These are phyloP conservation scores for Gracilaria gracilis DNA, from an alignment of 23 red algal genomes.

Conservation along the genomic window DNA sequence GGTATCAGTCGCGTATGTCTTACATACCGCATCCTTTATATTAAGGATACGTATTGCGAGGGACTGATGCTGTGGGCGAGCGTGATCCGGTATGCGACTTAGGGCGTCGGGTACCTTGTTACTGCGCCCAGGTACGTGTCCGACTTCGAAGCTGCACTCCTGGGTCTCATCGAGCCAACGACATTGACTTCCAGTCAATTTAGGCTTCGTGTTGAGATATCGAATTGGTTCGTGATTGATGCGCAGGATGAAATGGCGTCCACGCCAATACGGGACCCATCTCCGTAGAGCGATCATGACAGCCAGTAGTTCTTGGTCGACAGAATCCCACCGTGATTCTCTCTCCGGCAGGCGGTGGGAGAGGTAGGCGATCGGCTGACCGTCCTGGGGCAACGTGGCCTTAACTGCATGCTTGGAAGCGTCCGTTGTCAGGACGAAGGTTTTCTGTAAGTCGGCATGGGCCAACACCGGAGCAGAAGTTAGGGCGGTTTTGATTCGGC, in stretches of 20 bases:
- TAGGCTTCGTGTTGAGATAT: slow-evolving; percentile 42
- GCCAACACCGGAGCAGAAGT: slow-evolving; percentile 12
- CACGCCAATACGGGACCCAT: slow-evolving; percentile 5
- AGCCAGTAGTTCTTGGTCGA: slow-evolving; percentile 15
- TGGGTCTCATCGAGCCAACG: slow-evolving; percentile 41
- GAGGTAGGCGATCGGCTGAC: background rate
- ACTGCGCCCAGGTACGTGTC: background rate
- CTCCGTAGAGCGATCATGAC: slow-evolving; percentile 12
- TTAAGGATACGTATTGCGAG: background rate
- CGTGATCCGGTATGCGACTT: background rate
- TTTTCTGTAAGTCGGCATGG: background rate
- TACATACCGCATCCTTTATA: background rate
- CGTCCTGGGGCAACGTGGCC: slow-evolving; percentile 1
- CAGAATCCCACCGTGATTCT: slow-evolving; percentile 17
- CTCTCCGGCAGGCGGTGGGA: background rate
- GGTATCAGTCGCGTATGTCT: background rate
- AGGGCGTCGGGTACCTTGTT: slow-evolving; percentile 39
- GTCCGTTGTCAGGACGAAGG: slow-evolving; percentile 2
- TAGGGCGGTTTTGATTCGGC: background rate
- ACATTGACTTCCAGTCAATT: background rate
- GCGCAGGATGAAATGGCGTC: background rate
- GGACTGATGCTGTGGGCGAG: background rate
- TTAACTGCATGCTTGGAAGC: slow-evolving; percentile 33
- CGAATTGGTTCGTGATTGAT: slow-evolving; percentile 36
- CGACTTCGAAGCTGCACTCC: slow-evolving; percentile 12